Evolutionary conservation across 2,329 filamentous ascomycete genomes (phyloP).

Genomic region (Trichophyton benhamiae): DNA sequence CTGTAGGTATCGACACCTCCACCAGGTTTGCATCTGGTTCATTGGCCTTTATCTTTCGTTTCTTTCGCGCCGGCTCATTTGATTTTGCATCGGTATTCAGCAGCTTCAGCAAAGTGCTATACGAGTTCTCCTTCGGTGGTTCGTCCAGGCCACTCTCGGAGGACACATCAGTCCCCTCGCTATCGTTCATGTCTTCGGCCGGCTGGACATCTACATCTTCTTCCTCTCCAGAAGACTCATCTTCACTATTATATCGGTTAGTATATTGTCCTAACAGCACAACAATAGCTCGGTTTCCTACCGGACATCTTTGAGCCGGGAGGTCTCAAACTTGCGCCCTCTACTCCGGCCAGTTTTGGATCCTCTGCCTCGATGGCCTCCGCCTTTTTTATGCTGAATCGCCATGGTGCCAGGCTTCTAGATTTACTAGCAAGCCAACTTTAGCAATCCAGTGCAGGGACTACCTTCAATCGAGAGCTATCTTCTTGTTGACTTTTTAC

Average conservation of each 20-base stretch:
- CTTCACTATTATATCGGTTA: neutral
- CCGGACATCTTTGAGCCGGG: conserved; percentile 19
- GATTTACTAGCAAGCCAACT: neutral
- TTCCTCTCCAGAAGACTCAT: neutral
- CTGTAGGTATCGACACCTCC: conserved; percentile 15
- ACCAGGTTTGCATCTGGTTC: conserved; percentile 18
- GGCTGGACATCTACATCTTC: neutral
- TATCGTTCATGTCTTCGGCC: conserved; percentile 18
- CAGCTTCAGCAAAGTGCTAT: conserved; percentile 46
- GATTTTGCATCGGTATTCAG: conserved; percentile 34
- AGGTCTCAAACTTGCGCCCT: conserved; percentile 22
- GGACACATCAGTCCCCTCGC: conserved; percentile 18
- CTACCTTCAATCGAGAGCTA: neutral
- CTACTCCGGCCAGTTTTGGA: conserved; percentile 2
- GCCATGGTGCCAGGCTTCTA: neutral
- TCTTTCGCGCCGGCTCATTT: conserved; percentile 39
- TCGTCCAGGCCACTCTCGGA: conserved; percentile 36
- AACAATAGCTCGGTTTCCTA: neutral
- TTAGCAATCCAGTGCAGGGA: neutral
- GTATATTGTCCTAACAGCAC: neutral
- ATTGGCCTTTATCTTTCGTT: conserved; percentile 38
- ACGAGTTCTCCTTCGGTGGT: conserved; percentile 33
- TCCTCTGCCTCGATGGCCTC: neutral
- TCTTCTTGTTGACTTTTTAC: neutral
- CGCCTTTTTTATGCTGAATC: neutral